Base-by-base conservation (phyloP, 192 early-diverging fungal species). In the Backusella australiensis region DNA sequence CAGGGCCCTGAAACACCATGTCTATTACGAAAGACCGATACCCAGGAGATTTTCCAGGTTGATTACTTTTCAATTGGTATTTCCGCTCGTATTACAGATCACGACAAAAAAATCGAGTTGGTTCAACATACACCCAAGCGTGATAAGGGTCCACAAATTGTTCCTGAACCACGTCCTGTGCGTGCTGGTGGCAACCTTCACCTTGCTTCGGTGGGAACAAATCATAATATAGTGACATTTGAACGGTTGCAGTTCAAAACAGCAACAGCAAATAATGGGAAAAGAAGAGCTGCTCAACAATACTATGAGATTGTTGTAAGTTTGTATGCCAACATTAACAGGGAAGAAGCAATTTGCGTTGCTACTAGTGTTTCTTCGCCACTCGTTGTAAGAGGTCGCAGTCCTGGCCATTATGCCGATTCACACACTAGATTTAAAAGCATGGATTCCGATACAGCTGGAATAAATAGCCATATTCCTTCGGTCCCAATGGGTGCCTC, bases 201-300 rank as follows among this genome's bases (percentile, higher is more conserved):
- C 34, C 42, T 78, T 34, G 73, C 73, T 67, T 69, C 85, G 46
- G 84, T 89, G 0, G 78, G 78, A 14, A 56, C 82, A 53, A 85
- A 85, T 53, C 81, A 86, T 72, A 83, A 75, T 53, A 77, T 87
- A 0, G 90, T 88, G 1, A 91, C 91, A 26, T 98, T 94, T 76
- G 95, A 98, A 71, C 87, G 96, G 1, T 83, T 98, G 17, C 96
- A 98, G 85, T 98, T 98, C 89, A 97, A 97, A 81, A 90, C 91
- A 0, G 95, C 96, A 34, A 98, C 96, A 0, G 93, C 94, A 39
- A 98, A 97, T 82, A 97, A 95, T 77, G 94, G 94, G 46, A 94
- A 94, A 77, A 87, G 95, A 56, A 85, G 92, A 9, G 94, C 93
- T 17, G 92, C 95, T 0, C 96, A 98, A 79, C 96, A 98, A 80